These are phyloP conservation scores for Aurantiochytrium sp. DNA, from an alignment of 108 stramenopile species.

Conservation along the genomic window DNA sequence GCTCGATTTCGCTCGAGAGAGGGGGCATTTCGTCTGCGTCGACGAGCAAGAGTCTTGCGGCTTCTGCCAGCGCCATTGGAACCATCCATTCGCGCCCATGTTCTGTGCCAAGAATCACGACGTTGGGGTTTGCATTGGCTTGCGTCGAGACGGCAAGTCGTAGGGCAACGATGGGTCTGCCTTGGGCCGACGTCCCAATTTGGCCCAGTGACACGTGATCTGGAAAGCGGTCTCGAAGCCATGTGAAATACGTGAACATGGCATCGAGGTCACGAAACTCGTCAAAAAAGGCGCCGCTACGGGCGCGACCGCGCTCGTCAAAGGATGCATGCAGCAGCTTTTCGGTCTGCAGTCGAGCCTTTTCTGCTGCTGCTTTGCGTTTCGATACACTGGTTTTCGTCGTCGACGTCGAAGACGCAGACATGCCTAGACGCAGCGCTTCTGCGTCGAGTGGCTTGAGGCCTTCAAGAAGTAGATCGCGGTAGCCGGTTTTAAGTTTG, in stretches of 20 bases:
- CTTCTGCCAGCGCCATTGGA: not conserved
- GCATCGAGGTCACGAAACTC: not conserved
- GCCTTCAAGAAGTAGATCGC: not conserved
- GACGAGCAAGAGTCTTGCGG: not conserved
- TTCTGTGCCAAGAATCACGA: not conserved
- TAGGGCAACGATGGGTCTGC: not conserved
- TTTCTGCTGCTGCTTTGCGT: not conserved
- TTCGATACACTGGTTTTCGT: not conserved
- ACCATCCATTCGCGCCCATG: slow-evolving; percentile 7
- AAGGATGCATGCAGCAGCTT: not conserved
- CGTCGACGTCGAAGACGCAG: not conserved
- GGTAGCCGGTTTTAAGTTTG: not conserved
- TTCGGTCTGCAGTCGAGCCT: not conserved
- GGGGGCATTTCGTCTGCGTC: not conserved
- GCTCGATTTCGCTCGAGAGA: not conserved
- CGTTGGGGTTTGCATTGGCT: not conserved
- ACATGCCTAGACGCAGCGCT: not conserved
- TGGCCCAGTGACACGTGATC: not conserved
- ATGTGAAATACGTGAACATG: not conserved
- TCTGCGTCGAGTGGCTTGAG: not conserved
- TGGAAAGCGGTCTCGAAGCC: not conserved
- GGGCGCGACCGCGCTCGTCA: not conserved
- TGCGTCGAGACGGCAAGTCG: not conserved
- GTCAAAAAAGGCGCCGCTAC: not conserved
- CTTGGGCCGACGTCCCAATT: not conserved